These are phyloP conservation scores for Dactylellina parvicollis DNA, from an alignment of 2,329 filamentous ascomycete species.

Conservation along the genomic window DNA sequence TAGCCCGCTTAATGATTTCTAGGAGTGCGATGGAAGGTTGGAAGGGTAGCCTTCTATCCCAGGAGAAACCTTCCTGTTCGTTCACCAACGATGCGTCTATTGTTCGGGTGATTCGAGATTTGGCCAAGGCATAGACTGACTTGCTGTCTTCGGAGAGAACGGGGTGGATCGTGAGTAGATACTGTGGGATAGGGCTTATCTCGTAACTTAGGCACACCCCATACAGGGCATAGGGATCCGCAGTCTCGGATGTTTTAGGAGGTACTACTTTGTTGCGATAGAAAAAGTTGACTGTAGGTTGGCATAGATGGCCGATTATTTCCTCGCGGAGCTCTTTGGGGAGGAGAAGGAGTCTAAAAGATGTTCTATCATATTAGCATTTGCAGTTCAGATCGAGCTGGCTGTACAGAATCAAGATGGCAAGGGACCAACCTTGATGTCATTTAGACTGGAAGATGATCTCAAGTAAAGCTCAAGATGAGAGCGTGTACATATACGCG, in stretches of 20 bases:
- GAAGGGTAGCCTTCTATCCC: neutral
- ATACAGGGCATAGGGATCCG: too few species aligned
- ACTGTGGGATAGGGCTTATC: neutral
- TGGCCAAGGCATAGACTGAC: neutral
- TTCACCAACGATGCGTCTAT: neutral
- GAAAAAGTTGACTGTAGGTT: slow-evolving; percentile 4
- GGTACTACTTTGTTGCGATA: neutral
- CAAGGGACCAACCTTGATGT: too few species aligned
- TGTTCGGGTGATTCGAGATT: neutral
- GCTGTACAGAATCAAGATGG: too few species aligned
- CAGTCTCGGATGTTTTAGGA: too few species aligned
- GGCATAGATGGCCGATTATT: slow-evolving; percentile 6
- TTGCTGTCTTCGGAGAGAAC: slow-evolving; percentile 12
- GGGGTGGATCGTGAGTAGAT: slow-evolving; percentile 15
- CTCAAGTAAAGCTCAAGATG: too few species aligned
- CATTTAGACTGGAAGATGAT: too few species aligned
- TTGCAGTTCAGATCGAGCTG: neutral
- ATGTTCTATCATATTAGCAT: neutral
- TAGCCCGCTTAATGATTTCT: neutral
- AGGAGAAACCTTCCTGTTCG: neutral
- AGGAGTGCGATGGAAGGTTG: slow-evolving; percentile 4
- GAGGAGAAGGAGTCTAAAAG: slow-evolving; percentile 1
- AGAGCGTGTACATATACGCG: too few species aligned
- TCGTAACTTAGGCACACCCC: neutral
- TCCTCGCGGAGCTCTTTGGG: slow-evolving; percentile 24